Evolutionary conservation across 2,329 filamentous ascomycete genomes (phyloP), one percentile per base, ranked within the genome.

Genomic region (Bisporella sp.): DNA sequence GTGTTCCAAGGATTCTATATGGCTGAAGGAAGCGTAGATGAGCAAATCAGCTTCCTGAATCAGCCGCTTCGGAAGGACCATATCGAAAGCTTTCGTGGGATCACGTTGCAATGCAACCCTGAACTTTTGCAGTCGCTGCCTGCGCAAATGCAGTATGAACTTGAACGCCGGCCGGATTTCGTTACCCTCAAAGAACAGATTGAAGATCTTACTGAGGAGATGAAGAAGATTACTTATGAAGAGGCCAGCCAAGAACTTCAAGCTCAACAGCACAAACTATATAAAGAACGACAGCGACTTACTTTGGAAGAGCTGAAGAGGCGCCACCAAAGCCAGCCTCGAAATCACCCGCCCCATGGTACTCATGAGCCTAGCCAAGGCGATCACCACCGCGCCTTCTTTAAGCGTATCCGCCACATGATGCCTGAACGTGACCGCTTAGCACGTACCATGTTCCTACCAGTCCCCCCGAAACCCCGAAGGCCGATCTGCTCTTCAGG

Each of bases 11-110:
- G 2, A 43, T 41, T 30, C 29, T 9, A 12, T 30, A 30, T 39
- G 8, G 30, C 30, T 12, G 33, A 35, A 39, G 13, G 40, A 40
- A 32, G n/a, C 9, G 32, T 49, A 29, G 47, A 49, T 37, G 37
- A 33, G 12, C 28, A 9, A 7, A 28, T 5, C 6, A 48, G 35
- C 39, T 48, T 2, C 2, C 41, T 28, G 39, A 35, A 35, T 21
- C 6, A 11, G 9, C 29, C 35, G 45, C 31, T 13, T 35, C 40
- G 41, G 31, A 30, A 5, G 31, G 9, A 41, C 31, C 5, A 12
- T n/a, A 41, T 49, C 8, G 39, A 45, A 31, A 31, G n/a, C 29
- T 45, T 49, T 41, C 47, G 47, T 31, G 41, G 47, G 40, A 49
- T 49, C 28, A 45, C 47, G 28, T 31, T 49, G 31, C 41, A 49